These are phyloP conservation scores for Linnemannia schmuckeri DNA, from an alignment of 192 early-diverging fungal species.

Conservation along the genomic window DNA sequence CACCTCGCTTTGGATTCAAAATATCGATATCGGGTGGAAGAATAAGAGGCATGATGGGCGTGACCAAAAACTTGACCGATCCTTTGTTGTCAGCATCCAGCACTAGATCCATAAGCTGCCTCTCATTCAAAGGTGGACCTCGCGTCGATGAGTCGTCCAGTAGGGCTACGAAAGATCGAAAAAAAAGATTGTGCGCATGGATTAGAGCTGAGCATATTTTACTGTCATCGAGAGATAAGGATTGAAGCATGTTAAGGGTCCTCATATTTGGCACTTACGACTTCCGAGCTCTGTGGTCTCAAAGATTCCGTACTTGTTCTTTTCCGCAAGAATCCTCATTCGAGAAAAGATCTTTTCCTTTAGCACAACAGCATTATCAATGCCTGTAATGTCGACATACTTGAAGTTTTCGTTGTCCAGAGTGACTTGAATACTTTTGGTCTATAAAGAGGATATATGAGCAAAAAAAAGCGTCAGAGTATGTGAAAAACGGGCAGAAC, in stretches of 20 bases:
- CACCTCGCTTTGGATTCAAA: slow-evolving; percentile 48
- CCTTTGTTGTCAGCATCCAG: slow-evolving; percentile 36
- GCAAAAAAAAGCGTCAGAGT: background rate
- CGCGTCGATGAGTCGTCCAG: slow-evolving; percentile 23
- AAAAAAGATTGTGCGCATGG: background rate
- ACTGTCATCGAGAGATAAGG: background rate
- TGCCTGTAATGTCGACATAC: slow-evolving; percentile 47
- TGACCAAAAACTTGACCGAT: slow-evolving; percentile 49
- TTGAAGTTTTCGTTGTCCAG: slow-evolving; percentile 53
- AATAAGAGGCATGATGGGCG: slow-evolving; percentile 48
- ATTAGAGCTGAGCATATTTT: background rate
- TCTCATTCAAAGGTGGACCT: slow-evolving; percentile 40
- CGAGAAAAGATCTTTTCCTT: slow-evolving; percentile 55
- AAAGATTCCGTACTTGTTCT: slow-evolving; percentile 56
- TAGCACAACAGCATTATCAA: slow-evolving; percentile 44
- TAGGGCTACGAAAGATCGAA: slow-evolving; percentile 6
- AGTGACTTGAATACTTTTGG: slow-evolving; percentile 52
- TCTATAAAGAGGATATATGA: slow-evolving; percentile 7
- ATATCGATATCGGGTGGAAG: slow-evolving; percentile 49
- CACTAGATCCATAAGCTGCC: slow-evolving; percentile 37
- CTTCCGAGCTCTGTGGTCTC: slow-evolving; percentile 50
- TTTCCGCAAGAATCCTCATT: slow-evolving; percentile 53
- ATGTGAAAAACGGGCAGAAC: no score
- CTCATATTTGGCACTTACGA: slow-evolving; percentile 28
- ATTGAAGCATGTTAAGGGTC: background rate